Evolutionary conservation across 208 protist genomes (phyloP).

Genomic region (Leishmania tropica): DNA sequence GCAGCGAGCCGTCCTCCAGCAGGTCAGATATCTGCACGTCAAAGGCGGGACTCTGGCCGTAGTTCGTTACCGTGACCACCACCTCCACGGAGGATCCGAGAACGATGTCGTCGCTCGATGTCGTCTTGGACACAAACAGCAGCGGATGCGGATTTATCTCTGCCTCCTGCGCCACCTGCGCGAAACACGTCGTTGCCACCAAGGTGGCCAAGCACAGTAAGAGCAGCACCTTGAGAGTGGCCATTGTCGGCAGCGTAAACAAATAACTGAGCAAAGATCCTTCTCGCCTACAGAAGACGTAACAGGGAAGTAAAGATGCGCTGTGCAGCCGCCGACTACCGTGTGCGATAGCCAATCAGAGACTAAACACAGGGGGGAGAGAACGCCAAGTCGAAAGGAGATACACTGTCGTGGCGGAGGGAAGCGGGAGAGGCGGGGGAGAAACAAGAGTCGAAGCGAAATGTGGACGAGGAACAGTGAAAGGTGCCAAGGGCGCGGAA

Average conservation of each 20-base stretch:
- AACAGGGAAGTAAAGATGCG: neutral
- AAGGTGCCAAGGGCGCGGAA: neutral
- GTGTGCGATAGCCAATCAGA: neutral
- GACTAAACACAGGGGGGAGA: no score
- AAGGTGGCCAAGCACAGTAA: conserved; percentile 26
- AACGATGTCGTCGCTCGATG: conserved; percentile 73
- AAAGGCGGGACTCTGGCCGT: conserved; percentile 77
- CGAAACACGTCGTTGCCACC: conserved; percentile 28
- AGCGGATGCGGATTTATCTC: conserved; percentile 55
- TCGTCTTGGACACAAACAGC: conserved; percentile 81
- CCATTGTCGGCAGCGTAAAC: conserved; percentile 2
- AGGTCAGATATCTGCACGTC: conserved; percentile 72
- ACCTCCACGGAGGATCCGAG: conserved; percentile 77
- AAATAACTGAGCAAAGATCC: neutral
- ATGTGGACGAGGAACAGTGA: neutral
- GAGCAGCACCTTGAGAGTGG: conserved; percentile 20
- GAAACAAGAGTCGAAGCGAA: neutral
- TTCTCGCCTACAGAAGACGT: neutral
- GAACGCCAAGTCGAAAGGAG: neutral
- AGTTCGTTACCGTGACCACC: conserved; percentile 76
- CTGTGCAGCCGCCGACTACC: neutral
- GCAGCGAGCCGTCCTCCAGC: conserved; percentile 53
- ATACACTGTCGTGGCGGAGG: neutral
- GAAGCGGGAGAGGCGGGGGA: neutral
- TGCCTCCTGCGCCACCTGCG: conserved; percentile 19